Conservation (phyloP, 2,329 filamentous ascomycete species). For the Scolecobasidium constrictum region DNA sequence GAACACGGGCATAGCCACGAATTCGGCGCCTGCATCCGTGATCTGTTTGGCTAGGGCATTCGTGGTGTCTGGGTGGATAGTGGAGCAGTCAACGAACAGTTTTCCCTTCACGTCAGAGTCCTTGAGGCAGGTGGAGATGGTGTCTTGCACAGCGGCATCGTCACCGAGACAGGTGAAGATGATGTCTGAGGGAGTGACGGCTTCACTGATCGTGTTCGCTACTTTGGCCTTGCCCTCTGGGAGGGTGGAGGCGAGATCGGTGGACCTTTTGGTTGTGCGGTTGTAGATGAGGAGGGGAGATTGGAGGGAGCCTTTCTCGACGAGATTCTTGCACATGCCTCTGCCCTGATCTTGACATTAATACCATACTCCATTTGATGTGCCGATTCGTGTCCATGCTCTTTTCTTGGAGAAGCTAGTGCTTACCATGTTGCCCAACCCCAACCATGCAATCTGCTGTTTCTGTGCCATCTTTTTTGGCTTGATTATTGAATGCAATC, state of each 20-base stretch:
- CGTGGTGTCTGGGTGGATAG: conserved; percentile 74
- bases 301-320: conserved; percentile 61
- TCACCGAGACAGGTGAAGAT: conserved; percentile 76
- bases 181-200: conserved; percentile 58
- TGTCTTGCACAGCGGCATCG: conserved; percentile 58
- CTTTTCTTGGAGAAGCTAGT: too few relatives aligned
- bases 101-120: conserved; percentile 55
- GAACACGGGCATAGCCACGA: conserved; percentile 62
- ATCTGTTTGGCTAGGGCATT: conserved; percentile 51
- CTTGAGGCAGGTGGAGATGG: conserved; percentile 47
- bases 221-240: conserved; percentile 52
- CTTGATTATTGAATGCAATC: too few relatives aligned
- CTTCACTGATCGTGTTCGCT: conserved; percentile 52
- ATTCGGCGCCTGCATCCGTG: conserved; percentile 51
- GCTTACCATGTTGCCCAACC: conserved; percentile 82
- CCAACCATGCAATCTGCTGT: conserved; percentile 66
- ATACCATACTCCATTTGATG: too few relatives aligned
- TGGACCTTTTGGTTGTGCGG: conserved; percentile 56
- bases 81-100: conserved; percentile 78
- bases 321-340: conserved; percentile 79
- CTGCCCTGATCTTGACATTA: too few relatives aligned
- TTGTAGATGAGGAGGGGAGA: conserved; percentile 72
- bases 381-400: too few relatives aligned
- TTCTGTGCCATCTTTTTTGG: conserved; percentile 26
- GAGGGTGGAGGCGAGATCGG: conserved; percentile 52